phyloP scores from a whole-genome alignment of 768 basidiomycete species.

The Suillus placidus region DNA sequence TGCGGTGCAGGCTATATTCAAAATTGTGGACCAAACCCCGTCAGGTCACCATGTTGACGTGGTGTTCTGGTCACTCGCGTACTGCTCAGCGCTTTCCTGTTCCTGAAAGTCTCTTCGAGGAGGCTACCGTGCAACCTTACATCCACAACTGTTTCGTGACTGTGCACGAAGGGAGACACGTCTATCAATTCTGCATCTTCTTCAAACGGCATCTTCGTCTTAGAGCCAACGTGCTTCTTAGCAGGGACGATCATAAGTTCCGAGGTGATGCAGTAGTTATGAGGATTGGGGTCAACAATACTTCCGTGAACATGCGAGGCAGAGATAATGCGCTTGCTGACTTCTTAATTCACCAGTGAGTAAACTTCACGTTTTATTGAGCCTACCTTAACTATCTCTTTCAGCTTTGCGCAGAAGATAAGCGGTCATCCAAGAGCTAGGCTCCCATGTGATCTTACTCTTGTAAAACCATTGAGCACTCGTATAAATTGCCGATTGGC shows the following conservation, averaged over 20 bases:
- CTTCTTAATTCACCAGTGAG: conserved; percentile 13
- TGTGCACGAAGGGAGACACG: conserved; percentile 1
- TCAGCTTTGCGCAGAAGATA: conserved; percentile 7
- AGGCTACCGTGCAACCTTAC: conserved; percentile 10
- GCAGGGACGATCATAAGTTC: not conserved
- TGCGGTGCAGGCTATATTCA: conserved; percentile 11
- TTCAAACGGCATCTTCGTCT: conserved; percentile 15
- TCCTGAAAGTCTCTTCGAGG: conserved; percentile 10
- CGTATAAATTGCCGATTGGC: not conserved
- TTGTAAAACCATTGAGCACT: not conserved
- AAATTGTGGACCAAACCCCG: not conserved
- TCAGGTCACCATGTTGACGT: conserved; percentile 5
- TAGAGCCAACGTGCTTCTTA: conserved; percentile 2
- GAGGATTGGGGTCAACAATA: not conserved
- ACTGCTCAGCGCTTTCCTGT: conserved; percentile 3
- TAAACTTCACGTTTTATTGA: not conserved
- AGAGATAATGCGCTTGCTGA: conserved; percentile 9
- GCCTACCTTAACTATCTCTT: not conserved
- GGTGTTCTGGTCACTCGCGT: not conserved
- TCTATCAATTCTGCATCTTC: conserved; percentile 11
- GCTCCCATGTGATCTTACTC: not conserved
- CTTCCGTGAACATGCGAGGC: conserved; percentile 12
- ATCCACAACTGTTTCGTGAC: conserved; percentile 14
- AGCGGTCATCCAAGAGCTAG: not conserved
- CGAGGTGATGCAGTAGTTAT: conserved; percentile 10